Percentiles rank a stretch among this genome's conserved stretches.
phyloP scores from a whole-genome alignment of 441 rosid species.

The Pelargonium citronellum region DNA sequence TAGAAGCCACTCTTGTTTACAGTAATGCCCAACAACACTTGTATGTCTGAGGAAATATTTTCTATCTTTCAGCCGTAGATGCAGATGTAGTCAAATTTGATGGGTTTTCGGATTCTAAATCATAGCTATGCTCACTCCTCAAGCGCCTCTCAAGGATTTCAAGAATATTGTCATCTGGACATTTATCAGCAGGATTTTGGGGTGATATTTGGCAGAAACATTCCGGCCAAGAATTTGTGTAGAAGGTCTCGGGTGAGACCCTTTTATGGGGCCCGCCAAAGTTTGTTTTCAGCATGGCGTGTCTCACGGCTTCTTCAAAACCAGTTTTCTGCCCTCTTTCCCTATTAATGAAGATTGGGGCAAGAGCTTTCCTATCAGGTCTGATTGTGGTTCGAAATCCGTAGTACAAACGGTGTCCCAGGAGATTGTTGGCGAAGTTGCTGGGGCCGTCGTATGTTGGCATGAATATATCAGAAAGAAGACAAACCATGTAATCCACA shows the following conservation, averaged over 20 bases:
- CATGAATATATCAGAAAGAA: constrained; percentile 91
- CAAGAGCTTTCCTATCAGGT: constrained; percentile 87
- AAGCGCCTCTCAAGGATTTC: constrained; percentile 59
- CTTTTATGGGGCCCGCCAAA: constrained; percentile 94
- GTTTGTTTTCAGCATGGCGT: constrained; percentile 69
- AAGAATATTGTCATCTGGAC: constrained; percentile 74
- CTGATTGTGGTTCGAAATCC: constrained; percentile 90
- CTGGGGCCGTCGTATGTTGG: constrained; percentile 99
- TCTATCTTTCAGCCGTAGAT: constrained; percentile 37
- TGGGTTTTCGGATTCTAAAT: constrained; percentile 31
- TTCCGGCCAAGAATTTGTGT: constrained; percentile 97
- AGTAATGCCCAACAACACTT: constrained; percentile 2
- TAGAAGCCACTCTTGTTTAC: constrained; percentile 20
- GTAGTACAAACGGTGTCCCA: constrained; percentile 90
- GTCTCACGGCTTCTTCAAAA: constrained; percentile 78
- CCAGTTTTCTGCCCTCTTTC: constrained; percentile 60
- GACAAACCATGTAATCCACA: constrained; percentile 99
- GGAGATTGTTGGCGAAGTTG: constrained; percentile 95
- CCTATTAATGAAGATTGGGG: constrained; percentile 66
- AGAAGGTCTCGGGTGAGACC: constrained; percentile 78
- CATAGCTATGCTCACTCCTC: constrained; percentile 35
- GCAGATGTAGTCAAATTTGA: constrained; percentile 38
- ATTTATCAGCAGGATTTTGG: constrained; percentile 60
- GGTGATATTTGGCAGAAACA: constrained; percentile 78
- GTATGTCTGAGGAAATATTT: constrained; percentile 2